A percentile compares a stretch with the other conserved stretches of the same genome.
These are phyloP conservation scores for Rhododendron simsii DNA, from an alignment of 148 eudicot species.

Conservation along the genomic window DNA sequence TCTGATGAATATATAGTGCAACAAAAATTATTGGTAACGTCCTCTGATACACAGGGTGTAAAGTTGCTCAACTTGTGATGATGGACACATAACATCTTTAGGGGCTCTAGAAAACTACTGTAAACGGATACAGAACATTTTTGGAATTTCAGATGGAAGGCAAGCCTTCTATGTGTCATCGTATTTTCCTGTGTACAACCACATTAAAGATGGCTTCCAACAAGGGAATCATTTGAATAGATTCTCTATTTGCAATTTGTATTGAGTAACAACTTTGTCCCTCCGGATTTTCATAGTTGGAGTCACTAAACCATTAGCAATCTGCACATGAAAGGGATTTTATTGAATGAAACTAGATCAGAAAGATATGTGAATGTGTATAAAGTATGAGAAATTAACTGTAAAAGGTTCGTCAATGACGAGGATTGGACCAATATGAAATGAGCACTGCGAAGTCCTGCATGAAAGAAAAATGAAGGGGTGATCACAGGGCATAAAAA, in stretches of 20 bases:
- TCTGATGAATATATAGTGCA: too few species aligned
- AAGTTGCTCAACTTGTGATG: too few species aligned
- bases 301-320: slow-evolving; percentile 84
- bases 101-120: too few species aligned
- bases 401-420: slow-evolving; percentile 83
- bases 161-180: not conserved
- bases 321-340: slow-evolving; percentile 43
- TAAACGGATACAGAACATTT: too few species aligned
- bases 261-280: slow-evolving; percentile 64
- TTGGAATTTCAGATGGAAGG: not conserved
- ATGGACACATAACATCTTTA: not conserved
- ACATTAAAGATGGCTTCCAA: not conserved
- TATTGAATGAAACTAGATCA: not conserved
- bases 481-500: not conserved
- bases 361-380: not conserved
- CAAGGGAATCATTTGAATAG: slow-evolving; percentile 45
- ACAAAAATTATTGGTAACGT: too few species aligned
- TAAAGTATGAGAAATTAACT: slow-evolving; percentile 27
- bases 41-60: too few species aligned
- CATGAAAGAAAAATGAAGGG: not conserved
- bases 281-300: slow-evolving; percentile 93
- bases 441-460: slow-evolving; percentile 80
- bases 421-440: slow-evolving; percentile 76
- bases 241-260: slow-evolving; percentile 53
- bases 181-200: not conserved